Percentiles rank a stretch among this genome's conserved stretches.
These are phyloP conservation scores for Psilocybe tampanensis DNA, from an alignment of 768 basidiomycete genomes.

Conservation along the genomic window DNA sequence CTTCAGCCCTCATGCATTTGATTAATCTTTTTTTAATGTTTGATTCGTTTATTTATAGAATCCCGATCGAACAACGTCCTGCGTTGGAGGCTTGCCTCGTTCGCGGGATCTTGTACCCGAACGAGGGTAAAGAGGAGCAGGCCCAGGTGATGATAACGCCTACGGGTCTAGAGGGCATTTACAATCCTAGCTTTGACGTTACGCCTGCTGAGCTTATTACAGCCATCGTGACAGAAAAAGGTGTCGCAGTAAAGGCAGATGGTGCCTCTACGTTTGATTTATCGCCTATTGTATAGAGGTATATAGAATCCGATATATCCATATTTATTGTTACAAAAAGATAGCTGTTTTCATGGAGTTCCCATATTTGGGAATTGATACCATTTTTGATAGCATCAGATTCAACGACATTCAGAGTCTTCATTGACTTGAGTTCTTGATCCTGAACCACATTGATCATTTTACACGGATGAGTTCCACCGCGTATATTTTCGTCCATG, in stretches of 20 bases:
- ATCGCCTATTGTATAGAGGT: conserved; percentile 47
- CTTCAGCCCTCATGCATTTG: conserved; percentile 4
- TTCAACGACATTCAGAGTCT: neutral
- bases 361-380: neutral
- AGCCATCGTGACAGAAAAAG: conserved; percentile 95
- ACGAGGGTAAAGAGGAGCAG: conserved; percentile 55
- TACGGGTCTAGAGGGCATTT: conserved; percentile 59
- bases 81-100: conserved; percentile 86
- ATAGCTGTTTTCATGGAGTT: no score
- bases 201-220: conserved; percentile 93
- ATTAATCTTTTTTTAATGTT: conserved; percentile 9
- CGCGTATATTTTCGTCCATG: conserved; percentile 67
- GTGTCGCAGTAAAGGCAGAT: conserved; percentile 75
- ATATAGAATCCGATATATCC: neutral
- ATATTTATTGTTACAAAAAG: neutral
- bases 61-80: conserved; percentile 94
- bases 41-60: conserved; percentile 46
- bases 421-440: neutral
- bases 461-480: conserved; percentile 15
- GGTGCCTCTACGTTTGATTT: conserved; percentile 68
- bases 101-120: conserved; percentile 74
- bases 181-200: conserved; percentile 97
- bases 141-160: conserved; percentile 88
- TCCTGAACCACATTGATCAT: neutral
- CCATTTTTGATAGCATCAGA: neutral